Evolutionary conservation across 2,329 filamentous ascomycete genomes (phyloP), one percentile per base, ranked within the genome.

Genomic region (Pleurostoma richardsiae): DNA sequence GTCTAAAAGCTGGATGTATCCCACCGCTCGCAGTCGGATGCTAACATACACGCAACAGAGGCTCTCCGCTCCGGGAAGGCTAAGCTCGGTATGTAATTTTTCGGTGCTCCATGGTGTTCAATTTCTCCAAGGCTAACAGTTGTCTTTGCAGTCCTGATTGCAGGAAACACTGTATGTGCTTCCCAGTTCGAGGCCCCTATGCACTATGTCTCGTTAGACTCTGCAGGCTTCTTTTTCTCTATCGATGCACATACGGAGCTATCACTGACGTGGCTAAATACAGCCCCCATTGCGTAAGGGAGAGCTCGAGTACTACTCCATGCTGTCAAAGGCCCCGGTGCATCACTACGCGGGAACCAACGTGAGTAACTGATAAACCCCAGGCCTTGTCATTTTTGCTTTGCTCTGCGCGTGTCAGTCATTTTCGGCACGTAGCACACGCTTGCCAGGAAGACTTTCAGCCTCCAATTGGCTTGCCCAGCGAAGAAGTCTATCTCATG

Each of bases 281-380:
- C 19, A 19, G 19, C 91, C 92, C 68, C 94, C 94, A 73, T 88
- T 99, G 65, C 86, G 92, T 74, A 99, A 97, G 86, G 89, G 83
- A 66, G 92, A 97, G 82, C 84, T 96, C 55, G 92, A 96, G 80
- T 96, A 89, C 79, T 90, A 91, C 80, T 82, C 82, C 70, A 94
- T 94, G 89, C 74, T 95, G 65, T 85, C 85, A 71, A 96, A 97
- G 85, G 89, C 86, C 64, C 85, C 87, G 57, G 92, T 97, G 66
- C 92, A 97, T 82, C 94, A 99, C 82, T 97, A 96, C 79, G 82
- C 82, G 61, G 94, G 94, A 66, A 96, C 95, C 86, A 97, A 97
- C 84, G 92, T 97, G 86, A 86, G 92, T 90, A 48, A 40, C 19
- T 19, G 19, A 19, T 19, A 19, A 19, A 19, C 19, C 19, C 19